phyloP scores from a whole-genome alignment of 805 yeast genomes.

The Starmerella kuoi region DNA sequence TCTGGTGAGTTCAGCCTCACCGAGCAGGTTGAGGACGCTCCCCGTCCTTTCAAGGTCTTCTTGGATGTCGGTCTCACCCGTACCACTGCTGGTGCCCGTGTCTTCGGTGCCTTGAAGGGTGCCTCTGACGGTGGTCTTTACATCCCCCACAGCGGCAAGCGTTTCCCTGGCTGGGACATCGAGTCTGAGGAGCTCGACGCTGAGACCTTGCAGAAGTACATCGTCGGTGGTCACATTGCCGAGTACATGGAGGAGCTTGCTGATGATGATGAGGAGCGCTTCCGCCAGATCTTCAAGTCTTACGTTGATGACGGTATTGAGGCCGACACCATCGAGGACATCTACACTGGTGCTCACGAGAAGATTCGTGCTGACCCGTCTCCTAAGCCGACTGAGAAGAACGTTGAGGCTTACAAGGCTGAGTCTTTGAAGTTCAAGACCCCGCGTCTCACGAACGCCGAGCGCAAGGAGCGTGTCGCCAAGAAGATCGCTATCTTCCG shows the following conservation, averaged over 20 bases:
- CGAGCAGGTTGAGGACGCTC: constrained; percentile 98
- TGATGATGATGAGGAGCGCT: constrained; percentile 99
- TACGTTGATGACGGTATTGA: constrained; percentile 95
- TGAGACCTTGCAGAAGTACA: constrained; percentile 95
- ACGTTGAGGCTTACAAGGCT: constrained; percentile 97
- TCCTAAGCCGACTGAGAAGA: constrained; percentile 79
- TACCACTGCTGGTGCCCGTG: constrained; percentile 99
- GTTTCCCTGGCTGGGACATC: constrained; percentile 99
- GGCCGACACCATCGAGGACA: constrained; percentile 91
- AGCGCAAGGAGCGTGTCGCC: constrained; percentile 80
- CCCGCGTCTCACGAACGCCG: constrained; percentile 76
- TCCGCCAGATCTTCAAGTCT: constrained; percentile 88
- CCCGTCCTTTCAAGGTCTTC: constrained; percentile 99
- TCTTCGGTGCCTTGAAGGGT: constrained; percentile 99
- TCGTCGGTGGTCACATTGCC: constrained; percentile 99
- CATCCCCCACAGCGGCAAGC: constrained; percentile 98
- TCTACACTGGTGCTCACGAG: constrained; percentile 89
- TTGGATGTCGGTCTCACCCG: constrained; percentile 98
- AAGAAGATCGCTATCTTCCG: constrained; percentile 80
- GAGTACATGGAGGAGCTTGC: constrained; percentile 99
- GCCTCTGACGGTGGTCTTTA: constrained; percentile 99
- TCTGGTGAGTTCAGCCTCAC: constrained; percentile 98
- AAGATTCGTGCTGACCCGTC: constrained; percentile 93
- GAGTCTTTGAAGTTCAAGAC: constrained; percentile 86
- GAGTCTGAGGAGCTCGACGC: constrained; percentile 97